Conservation (phyloP, 306 rosid genomes). For the Hippophae tibetana region DNA sequence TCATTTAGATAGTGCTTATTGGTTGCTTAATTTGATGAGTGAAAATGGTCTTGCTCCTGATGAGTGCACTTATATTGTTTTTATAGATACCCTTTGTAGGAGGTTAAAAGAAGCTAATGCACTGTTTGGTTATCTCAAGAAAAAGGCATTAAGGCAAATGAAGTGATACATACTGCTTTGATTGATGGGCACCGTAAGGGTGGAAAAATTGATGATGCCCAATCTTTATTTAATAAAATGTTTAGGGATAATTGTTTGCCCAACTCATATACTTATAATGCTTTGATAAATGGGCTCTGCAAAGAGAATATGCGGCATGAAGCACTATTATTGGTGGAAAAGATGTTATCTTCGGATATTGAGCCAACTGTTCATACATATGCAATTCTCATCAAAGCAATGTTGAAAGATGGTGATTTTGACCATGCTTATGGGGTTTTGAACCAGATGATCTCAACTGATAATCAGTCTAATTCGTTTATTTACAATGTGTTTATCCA, state of each 20-base stretch:
- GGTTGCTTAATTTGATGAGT: constrained; percentile 60
- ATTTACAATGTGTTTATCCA: constrained; percentile 58
- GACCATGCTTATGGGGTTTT: constrained; percentile 39
- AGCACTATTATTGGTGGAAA: constrained; percentile 40
- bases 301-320: constrained; percentile 44
- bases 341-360: constrained; percentile 42
- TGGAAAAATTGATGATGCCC: constrained; percentile 50
- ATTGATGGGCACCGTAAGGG: constrained; percentile 69
- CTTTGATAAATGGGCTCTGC: constrained; percentile 65
- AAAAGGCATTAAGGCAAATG: constrained; percentile 44
- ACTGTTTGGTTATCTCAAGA: constrained; percentile 50
- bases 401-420: constrained; percentile 48
- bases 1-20: constrained; percentile 48
- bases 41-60: constrained; percentile 60
- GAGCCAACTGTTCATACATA: constrained; percentile 48
- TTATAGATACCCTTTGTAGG: constrained; percentile 53
- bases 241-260: constrained; percentile 52
- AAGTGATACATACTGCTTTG: constrained; percentile 48
- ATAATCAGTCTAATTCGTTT: constrained; percentile 52
- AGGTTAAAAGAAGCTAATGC: constrained; percentile 43
- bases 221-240: constrained; percentile 50
- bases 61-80: constrained; percentile 43
- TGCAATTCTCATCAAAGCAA: constrained; percentile 48
- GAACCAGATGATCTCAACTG: constrained; percentile 45
- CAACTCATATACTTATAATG: constrained; percentile 50